These are phyloP conservation scores for Fusarium denticulatum DNA, from an alignment of 2,329 filamentous ascomycete genomes.

Conservation along the genomic window DNA sequence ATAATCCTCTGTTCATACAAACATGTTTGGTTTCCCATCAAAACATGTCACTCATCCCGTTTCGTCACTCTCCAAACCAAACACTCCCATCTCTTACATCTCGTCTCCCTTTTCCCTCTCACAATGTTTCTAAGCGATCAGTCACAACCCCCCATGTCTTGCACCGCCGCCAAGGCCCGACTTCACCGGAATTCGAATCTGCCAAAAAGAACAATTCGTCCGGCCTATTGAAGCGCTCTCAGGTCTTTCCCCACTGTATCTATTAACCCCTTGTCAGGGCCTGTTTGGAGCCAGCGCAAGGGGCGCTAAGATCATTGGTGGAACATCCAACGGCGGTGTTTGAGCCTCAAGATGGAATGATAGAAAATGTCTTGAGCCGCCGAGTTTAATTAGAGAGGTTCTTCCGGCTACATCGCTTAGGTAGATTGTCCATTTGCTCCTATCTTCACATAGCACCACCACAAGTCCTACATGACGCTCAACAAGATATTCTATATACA, in stretches of 20 bases:
- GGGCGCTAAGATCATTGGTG: slow-evolving; percentile 40
- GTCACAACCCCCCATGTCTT: background rate
- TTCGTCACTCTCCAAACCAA: slow-evolving; percentile 11
- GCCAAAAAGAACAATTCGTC: slow-evolving; percentile 7
- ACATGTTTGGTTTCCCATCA: slow-evolving; percentile 10
- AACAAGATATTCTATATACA: background rate
- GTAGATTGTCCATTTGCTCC: no score
- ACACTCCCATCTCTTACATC: background rate
- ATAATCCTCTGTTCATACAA: background rate
- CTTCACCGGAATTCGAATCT: slow-evolving; percentile 45
- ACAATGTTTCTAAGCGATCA: slow-evolving; percentile 11
- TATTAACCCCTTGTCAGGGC: slow-evolving; percentile 1
- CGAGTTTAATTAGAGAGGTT: background rate
- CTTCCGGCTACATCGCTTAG: background rate
- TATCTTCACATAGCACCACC: background rate
- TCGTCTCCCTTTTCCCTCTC: background rate
- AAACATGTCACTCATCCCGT: slow-evolving; percentile 13
- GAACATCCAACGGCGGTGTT: slow-evolving; percentile 37
- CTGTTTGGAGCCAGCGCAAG: slow-evolving; percentile 44
- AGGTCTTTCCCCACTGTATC: background rate
- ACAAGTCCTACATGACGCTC: no score
- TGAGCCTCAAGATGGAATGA: slow-evolving; percentile 41
- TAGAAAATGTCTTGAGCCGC: slow-evolving; percentile 12
- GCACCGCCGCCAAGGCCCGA: slow-evolving; percentile 36
- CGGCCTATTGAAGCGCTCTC: background rate